Base-by-base conservation (phyloP, 2,329 filamentous ascomycete genomes). In the Thyridium curvatum region DNA sequence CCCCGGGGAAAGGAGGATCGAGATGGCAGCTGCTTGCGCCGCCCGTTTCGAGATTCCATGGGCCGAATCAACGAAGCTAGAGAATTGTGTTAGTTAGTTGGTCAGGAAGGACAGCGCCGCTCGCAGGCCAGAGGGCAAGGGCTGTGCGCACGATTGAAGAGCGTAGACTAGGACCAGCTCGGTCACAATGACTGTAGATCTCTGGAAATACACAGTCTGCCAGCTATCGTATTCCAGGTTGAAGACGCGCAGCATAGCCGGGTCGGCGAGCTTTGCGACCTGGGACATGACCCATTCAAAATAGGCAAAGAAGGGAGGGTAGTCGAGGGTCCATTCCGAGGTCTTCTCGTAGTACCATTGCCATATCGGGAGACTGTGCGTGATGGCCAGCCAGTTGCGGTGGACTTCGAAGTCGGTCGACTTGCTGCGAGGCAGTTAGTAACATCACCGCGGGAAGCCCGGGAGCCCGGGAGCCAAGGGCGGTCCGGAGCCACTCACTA, bases 321-420 rank as follows among this genome's bases (percentile, higher is more conserved):
- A 98, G 67, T 98, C 93, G 55, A 98, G 82, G 0, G 93, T 98
- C 93, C 93, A 98, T 87, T 97, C 88, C 42, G 93, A 98, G 2
- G 90, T 95, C 66, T 90, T 84, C 72, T 98, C 93, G 58, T 84
- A 90, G 65, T 98, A 98, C 93, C 93, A 98, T 50, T 94, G 73
- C 61, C 85, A 80, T 37, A 90, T 65, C 3, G 91, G 86, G 15
- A 97, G 74, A 45, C 86, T 94, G 64, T 95, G 74, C 4, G 93
- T 97, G 51, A 97, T 88, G 46, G 93, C 93, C 31, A 98, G 80
- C 93, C 93, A 98, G 69, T 98, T 98, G 49, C 93, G 83, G 65
- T 98, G 93, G 40, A 98, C 93, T 64, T 98, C 93, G 55, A 98
- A 98, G 62, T 98, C 93, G 52, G 93, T 98, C 6, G 93, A 98